Percentiles rank a stretch among this genome's conserved stretches.
phyloP scores from a whole-genome alignment of 768 basidiomycete genomes.

The Boletus sensibilis region DNA sequence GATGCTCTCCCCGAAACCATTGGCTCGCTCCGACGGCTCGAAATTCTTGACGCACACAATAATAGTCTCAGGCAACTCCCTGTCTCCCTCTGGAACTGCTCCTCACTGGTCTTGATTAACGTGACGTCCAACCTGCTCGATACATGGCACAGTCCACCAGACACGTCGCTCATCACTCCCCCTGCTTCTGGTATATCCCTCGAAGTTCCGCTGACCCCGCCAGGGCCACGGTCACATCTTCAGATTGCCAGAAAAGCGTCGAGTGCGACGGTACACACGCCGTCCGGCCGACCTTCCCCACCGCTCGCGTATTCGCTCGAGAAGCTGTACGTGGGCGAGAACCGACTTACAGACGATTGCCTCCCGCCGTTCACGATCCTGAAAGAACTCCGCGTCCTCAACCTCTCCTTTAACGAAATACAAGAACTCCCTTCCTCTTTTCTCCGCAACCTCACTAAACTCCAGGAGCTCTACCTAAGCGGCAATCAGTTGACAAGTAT shows the following conservation, averaged over 20 bases:
- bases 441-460: constrained; percentile 62
- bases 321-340: constrained; percentile 87
- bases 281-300: constrained; percentile 37
- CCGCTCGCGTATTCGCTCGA: constrained; percentile 72
- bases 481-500: constrained; percentile 92
- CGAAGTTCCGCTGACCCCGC: constrained; percentile 18
- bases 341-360: constrained; percentile 76
- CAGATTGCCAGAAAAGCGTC: constrained; percentile 36
- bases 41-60: constrained; percentile 83
- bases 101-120: constrained; percentile 70
- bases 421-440: constrained; percentile 81
- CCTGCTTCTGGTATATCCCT: constrained; percentile 22
- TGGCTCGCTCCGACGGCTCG: constrained; percentile 71
- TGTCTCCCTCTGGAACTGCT: constrained; percentile 78
- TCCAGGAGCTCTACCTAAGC: constrained; percentile 89
- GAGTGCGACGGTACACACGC: constrained; percentile 30
- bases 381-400: constrained; percentile 76
- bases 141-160: constrained; percentile 66
- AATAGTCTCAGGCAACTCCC: constrained; percentile 84
- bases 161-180: constrained; percentile 29
- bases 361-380: constrained; percentile 74
- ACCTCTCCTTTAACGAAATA: constrained; percentile 93
- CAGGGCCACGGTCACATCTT: constrained; percentile 14
- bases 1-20: constrained; percentile 72
- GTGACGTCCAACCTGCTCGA: constrained; percentile 84